These are phyloP conservation scores for Biscogniauxia mediterranea DNA, from an alignment of 2,329 filamentous ascomycete genomes.

Conservation along the genomic window DNA sequence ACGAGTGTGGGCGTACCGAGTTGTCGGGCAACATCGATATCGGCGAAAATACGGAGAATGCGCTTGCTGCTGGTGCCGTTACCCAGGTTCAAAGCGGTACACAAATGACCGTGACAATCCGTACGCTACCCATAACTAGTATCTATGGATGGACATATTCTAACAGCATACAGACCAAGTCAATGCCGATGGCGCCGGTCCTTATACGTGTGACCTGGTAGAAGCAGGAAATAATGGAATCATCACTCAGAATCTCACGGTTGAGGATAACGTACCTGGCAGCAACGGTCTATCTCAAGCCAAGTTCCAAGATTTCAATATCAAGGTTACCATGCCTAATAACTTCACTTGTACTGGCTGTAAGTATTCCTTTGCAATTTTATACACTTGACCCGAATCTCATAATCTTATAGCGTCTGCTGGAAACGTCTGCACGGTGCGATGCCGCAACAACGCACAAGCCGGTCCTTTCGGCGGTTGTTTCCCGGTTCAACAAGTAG, in stretches of 20 bases:
- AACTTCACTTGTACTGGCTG: slow-evolving; percentile 50
- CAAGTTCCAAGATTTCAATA: slow-evolving; percentile 54
- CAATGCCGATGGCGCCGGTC: slow-evolving; percentile 53
- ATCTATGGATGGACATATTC: not conserved
- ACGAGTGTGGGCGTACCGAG: slow-evolving; percentile 62
- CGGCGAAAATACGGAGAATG: slow-evolving; percentile 53
- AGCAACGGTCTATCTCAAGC: slow-evolving; percentile 56
- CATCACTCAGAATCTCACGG: slow-evolving; percentile 47
- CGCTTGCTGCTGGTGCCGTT: slow-evolving; percentile 43
- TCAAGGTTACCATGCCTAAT: slow-evolving; percentile 53
- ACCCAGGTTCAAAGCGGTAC: slow-evolving; percentile 49
- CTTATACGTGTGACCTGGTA: slow-evolving; percentile 51
- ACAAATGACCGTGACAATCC: slow-evolving; percentile 45
- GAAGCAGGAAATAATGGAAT: slow-evolving; percentile 36
- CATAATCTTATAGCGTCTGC: slow-evolving; percentile 42
- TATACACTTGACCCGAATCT: not conserved
- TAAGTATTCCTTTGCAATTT: slow-evolving; percentile 29
- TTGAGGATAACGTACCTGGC: slow-evolving; percentile 60
- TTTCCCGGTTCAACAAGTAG: slow-evolving; percentile 56
- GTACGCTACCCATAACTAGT: slow-evolving; percentile 5
- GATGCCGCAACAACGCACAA: slow-evolving; percentile 57
- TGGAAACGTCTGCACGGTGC: slow-evolving; percentile 57
- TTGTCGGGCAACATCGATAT: slow-evolving; percentile 61
- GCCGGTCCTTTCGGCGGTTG: slow-evolving; percentile 59
- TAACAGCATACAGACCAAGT: slow-evolving; percentile 41